Conservation (phyloP, 2,329 filamentous ascomycete species). For the Diaporthe sp. region DNA sequence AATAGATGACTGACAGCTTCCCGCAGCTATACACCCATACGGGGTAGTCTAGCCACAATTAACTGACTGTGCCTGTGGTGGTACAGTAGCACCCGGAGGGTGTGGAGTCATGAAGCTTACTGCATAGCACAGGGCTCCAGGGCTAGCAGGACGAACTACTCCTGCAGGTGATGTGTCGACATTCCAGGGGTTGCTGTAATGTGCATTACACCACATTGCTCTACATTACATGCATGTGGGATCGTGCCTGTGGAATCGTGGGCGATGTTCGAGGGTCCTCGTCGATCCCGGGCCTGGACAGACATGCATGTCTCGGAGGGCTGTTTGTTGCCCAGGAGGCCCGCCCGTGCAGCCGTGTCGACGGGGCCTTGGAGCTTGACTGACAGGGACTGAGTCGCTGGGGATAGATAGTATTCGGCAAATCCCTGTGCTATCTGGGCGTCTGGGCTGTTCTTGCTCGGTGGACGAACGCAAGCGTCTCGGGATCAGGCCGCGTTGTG, state of each 20-base stretch:
- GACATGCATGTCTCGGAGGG: conserved; percentile 7
- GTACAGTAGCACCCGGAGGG: conserved; percentile 17
- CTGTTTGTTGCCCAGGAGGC: background rate
- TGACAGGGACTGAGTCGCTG: background rate
- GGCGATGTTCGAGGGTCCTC: conserved; percentile 8
- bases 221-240: conserved; percentile 33
- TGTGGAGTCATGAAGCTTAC: conserved; percentile 31
- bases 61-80: conserved; percentile 9
- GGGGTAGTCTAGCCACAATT: conserved; percentile 11
- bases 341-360: background rate
- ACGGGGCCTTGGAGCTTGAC: background rate
- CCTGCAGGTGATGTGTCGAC: conserved; percentile 33
- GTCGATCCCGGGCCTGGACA: conserved; percentile 15
- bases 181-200: conserved; percentile 1
- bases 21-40: conserved; percentile 12
- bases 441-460: background rate
- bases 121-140: conserved; percentile 22
- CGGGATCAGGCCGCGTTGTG: background rate
- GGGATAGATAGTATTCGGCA: background rate
- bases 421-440: background rate
- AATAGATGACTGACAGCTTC: background rate
- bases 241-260: conserved; percentile 29
- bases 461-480: background rate
- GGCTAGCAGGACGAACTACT: conserved; percentile 5
- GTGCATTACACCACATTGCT: conserved; percentile 29